These are phyloP conservation scores for Miscanthus sacchariflorus DNA, from an alignment of 202 grass and related monocot genomes.

Conservation along the genomic window DNA sequence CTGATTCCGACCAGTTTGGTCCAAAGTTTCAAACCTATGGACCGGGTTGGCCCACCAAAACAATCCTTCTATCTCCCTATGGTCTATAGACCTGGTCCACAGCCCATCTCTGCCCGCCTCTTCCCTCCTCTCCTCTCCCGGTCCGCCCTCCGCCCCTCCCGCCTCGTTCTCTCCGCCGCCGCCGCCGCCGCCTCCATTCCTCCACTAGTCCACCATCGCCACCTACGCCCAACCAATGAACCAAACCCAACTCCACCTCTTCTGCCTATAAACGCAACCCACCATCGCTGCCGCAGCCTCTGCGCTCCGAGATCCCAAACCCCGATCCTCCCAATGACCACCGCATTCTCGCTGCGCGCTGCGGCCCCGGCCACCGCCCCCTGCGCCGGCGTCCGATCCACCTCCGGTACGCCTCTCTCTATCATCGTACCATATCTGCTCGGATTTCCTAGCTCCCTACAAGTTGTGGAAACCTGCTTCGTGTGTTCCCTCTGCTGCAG, in stretches of 20 bases:
- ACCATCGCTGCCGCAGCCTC: background rate
- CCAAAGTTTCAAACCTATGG: background rate
- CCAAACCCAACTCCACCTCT: background rate
- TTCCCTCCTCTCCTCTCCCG: background rate
- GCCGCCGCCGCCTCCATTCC: conserved; percentile 45
- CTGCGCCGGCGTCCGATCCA: conserved; percentile 17
- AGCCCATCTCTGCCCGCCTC: background rate
- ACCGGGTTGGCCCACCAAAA: background rate
- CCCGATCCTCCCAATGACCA: conserved; percentile 35
- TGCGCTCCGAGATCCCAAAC: conserved; percentile 16
- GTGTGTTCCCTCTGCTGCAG: conserved; percentile 34
- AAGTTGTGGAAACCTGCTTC: background rate
- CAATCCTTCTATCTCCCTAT: background rate
- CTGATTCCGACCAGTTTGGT: background rate
- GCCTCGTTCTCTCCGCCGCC: conserved; percentile 57
- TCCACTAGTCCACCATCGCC: conserved; percentile 40
- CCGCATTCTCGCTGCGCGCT: conserved; percentile 56
- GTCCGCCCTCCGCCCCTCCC: background rate
- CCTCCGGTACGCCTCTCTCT: background rate
- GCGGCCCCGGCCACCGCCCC: conserved; percentile 36
- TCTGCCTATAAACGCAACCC: conserved; percentile 25
- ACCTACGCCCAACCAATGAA: conserved; percentile 7
- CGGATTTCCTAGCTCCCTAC: background rate
- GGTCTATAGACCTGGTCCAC: background rate
- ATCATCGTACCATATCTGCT: background rate